These are phyloP conservation scores for Vigna hirtella DNA, from an alignment of 306 rosid species.

Conservation along the genomic window DNA sequence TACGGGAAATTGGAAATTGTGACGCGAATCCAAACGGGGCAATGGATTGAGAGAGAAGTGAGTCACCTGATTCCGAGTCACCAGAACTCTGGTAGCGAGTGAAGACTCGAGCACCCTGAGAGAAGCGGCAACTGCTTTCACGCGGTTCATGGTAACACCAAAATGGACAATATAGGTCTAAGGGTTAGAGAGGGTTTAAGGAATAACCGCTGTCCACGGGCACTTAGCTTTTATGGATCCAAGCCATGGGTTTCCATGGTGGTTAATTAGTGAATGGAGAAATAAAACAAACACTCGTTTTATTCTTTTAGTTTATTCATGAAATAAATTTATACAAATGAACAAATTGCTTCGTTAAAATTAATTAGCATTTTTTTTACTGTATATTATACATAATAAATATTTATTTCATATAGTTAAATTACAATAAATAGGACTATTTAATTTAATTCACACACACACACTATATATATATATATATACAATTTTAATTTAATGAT, in stretches of 20 bases:
- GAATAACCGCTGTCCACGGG: not conserved
- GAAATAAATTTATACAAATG: too few species aligned
- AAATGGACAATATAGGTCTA: not conserved
- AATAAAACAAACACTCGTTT: too few species aligned
- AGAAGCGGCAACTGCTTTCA: conserved; percentile 52
- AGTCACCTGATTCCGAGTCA: conserved; percentile 57
- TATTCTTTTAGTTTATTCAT: too few species aligned
- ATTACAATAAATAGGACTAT: too few species aligned
- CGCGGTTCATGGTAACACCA: conserved; percentile 62
- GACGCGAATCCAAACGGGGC: conserved; percentile 43
- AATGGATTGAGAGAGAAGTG: conserved; percentile 50
- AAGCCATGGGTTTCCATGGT: not conserved
- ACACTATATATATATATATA: too few species aligned
- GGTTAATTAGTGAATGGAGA: too few species aligned
- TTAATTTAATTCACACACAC: too few species aligned
- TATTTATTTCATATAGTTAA: too few species aligned
- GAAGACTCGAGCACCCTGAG: conserved; percentile 58
- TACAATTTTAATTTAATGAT: too few species aligned
- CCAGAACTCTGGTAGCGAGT: conserved; percentile 44
- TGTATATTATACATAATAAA: too few species aligned
- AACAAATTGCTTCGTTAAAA: not conserved
- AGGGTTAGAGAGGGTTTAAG: conserved; percentile 46
- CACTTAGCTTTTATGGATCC: not conserved
- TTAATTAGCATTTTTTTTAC: too few species aligned
- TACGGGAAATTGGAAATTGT: conserved; percentile 27